These are phyloP conservation scores for Colletotrichum zoysiae DNA, from an alignment of 2,329 filamentous ascomycete species.

Conservation along the genomic window DNA sequence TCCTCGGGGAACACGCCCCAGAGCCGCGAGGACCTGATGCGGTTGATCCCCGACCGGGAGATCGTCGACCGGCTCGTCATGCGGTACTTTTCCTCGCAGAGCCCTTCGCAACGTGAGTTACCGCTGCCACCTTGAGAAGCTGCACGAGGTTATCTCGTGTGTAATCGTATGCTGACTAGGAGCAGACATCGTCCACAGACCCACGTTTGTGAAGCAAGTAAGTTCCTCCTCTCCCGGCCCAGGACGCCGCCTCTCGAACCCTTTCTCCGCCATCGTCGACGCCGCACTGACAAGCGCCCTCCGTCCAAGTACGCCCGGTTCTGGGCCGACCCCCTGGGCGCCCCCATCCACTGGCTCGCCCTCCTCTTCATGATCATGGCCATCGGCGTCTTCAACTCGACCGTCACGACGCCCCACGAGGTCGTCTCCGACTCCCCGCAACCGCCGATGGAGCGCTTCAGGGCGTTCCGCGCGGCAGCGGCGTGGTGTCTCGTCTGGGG, in stretches of 20 bases:
- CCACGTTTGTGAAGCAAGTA: slow-evolving; percentile 62
- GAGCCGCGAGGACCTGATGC: slow-evolving; percentile 61
- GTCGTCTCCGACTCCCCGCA: slow-evolving; percentile 55
- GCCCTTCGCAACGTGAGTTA: slow-evolving; percentile 63
- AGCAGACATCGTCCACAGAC: slow-evolving; percentile 65
- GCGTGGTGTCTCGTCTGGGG: slow-evolving; percentile 64
- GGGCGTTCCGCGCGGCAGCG: slow-evolving; percentile 61
- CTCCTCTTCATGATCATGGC: slow-evolving; percentile 63
- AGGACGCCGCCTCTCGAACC: too few species aligned
- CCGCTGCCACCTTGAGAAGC: background rate
- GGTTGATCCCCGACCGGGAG: slow-evolving; percentile 59
- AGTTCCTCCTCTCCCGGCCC: slow-evolving; percentile 32
- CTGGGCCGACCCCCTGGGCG: slow-evolving; percentile 57
- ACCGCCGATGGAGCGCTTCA: slow-evolving; percentile 59
- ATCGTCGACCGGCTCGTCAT: slow-evolving; percentile 64
- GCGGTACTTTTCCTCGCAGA: slow-evolving; percentile 66
- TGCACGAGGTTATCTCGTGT: background rate
- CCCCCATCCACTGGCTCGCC: slow-evolving; percentile 62
- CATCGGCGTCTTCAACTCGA: slow-evolving; percentile 60
- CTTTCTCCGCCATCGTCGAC: background rate
- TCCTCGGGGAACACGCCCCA: slow-evolving; percentile 54
- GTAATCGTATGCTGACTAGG: slow-evolving; percentile 36
- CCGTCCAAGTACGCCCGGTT: slow-evolving; percentile 61
- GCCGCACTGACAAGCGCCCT: background rate
- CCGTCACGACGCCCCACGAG: slow-evolving; percentile 59